Base-by-base conservation (phyloP, 2,329 filamentous ascomycete species). In the Venturia nashicola region DNA sequence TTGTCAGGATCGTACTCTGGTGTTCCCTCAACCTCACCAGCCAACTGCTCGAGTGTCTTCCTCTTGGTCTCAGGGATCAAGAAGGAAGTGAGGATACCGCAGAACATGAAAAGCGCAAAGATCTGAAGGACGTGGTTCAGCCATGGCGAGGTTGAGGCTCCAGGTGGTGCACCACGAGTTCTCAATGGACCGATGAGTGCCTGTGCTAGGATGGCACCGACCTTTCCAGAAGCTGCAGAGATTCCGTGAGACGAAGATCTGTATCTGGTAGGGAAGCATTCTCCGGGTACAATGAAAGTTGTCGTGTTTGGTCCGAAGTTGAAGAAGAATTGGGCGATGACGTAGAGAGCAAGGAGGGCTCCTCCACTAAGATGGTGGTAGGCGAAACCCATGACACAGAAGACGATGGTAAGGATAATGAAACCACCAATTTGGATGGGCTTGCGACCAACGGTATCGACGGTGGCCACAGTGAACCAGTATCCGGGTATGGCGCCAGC, bases 21-120 rank as follows among this genome's bases (percentile, higher is more conserved):
- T 1, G 60, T 61, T 34, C 60, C 60, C 40, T 32, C 20, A 7
- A 83, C 78, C 72, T 90, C 87, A 1, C 86, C 86, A 0, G 86
- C 82, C 18, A 91, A 76, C 67, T 86, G 82, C 71, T 91, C 90
- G 51, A 94, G 77, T 0, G 88, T 90, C 72, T 85, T 80, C 1
- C 87, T 82, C 76, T 88, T 91, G 0, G 87, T 91, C 76, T 91
- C 89, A 0, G 88, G 88, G 27, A 92, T 85, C n/a, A 93, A 76
- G 3, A 91, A 76, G 1, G 86, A 86, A 2, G 84, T 84, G 59
- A 90, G 74, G 59, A 83, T 82, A 43, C 90, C 90, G 61, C 82
- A 81, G 6, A 92, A 79, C 89, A 91, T 92, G 78, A 93, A 91
- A 11, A 90, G 78, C 0, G 88, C 87, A 73, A 90, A 91, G 44